Conservation (phyloP, 768 basidiomycete species). For the Chalciporus chontae region DNA sequence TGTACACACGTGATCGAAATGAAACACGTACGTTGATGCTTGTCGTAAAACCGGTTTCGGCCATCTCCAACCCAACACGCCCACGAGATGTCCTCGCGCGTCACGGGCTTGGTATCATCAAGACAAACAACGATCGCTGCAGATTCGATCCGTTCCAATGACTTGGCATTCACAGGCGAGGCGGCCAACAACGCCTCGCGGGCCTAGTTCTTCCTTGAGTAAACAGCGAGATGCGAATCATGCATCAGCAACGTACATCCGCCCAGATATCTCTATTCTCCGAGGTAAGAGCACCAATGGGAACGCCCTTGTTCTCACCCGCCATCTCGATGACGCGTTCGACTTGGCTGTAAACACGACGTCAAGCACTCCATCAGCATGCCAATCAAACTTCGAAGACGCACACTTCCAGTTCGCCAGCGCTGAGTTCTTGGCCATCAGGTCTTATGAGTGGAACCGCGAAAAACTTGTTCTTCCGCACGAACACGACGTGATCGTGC, state of each 20-base stretch:
- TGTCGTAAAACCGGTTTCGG: constrained; percentile 91
- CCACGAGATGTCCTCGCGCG: constrained; percentile 80
- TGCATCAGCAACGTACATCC: constrained; percentile 57
- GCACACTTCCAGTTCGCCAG: constrained; percentile 76
- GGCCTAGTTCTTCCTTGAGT: constrained; percentile 11
- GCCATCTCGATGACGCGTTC: constrained; percentile 63
- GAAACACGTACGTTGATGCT: constrained; percentile 75
- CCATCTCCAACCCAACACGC: constrained; percentile 87
- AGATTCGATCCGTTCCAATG: constrained; percentile 80
- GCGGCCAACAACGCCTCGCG: constrained; percentile 61
- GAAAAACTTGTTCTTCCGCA: constrained; percentile 91
- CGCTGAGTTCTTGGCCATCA: constrained; percentile 67
- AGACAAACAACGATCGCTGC: constrained; percentile 85
- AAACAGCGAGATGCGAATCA: too few species aligned
- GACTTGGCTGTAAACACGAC: constrained; percentile 49
- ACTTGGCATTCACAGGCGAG: constrained; percentile 59
- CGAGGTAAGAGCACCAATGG: constrained; percentile 80
- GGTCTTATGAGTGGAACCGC: constrained; percentile 66
- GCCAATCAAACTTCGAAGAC: constrained; percentile 11
- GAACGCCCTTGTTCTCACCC: constrained; percentile 42
- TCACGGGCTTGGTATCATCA: constrained; percentile 78
- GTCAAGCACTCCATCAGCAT: background rate
- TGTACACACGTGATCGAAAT: background rate
- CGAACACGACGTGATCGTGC: constrained; percentile 86
- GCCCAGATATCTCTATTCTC: constrained; percentile 93